Evolutionary conservation across 2,329 filamentous ascomycete genomes (phyloP), one percentile per base, ranked within the genome.

Genomic region (Colletotrichum lentis): DNA sequence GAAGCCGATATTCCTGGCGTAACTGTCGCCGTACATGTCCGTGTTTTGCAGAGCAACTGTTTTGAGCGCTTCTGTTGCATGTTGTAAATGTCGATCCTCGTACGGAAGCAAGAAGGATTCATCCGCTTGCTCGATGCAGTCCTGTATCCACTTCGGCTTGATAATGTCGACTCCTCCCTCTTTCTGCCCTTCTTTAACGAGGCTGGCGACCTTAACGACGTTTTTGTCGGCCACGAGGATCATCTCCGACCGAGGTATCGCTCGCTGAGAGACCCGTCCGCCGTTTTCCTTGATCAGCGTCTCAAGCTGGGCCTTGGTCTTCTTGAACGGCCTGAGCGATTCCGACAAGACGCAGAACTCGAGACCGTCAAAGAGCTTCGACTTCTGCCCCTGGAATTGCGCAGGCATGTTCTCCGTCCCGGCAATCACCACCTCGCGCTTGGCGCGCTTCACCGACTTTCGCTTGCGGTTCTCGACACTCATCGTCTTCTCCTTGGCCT

Each of bases 311-410:
- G 85, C 82, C 77, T 97, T 97, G 6, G 85, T 86, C 76, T 88
- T 93, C 78, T 92, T 96, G 27, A 83, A 80, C 0, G 93, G 92
- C 49, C 86, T 83, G 1, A 84, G 76, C 35, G 90, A 89, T 60
- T 96, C 94, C 1, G 91, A 94, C 75, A 97, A 85, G 22, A 98
- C 86, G 80, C 89, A 96, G 76, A 97, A 97, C 47, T 88, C 90
- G 16, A 96, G 78, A 0, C 91, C 91, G 10, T 89, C 83, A 72
- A 97, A 97, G 0, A 96, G 76, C 52, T 87, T 85, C 0, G 88
- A 88, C 52, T 83, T 83, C 1, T 86, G 85, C 0, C 85, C 86
- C 2, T 81, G 81, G 72, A 90, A 90, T 54, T 76, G 74, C 0
- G 73, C 77, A 0, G 77, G 76, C 0, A 71, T 73, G 5, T 84